Evolutionary conservation across 768 basidiomycete species (phyloP), one percentile per base, ranked within the genome.

Genomic region (Boletus patriciae): DNA sequence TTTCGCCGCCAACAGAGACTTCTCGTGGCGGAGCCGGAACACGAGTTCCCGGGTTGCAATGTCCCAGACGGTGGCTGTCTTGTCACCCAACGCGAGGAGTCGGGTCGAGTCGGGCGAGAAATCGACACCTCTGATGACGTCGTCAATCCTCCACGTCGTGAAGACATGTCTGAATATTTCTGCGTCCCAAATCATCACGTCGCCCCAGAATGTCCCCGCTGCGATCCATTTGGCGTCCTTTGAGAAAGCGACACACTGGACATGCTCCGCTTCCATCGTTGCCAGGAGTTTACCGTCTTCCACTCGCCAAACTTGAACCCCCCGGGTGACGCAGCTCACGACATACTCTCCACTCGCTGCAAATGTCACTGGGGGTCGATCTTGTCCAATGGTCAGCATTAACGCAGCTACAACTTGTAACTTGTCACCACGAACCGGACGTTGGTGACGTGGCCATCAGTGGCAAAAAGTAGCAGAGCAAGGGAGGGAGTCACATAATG

Each of bases 21-120:
- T 25, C 0, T 47, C 31, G 6, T 47, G 38, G 16, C 6, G 19
- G n/a, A 36, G 51, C 0, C 29, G 21, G 21, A 54, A 10, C 0
- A 3, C 29, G 3, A 43, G 43, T 31, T 18, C 16, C 12, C 42
- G 7, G 3, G 51, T 33, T 2, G 33, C 33, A 13, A 34, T 34
- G 33, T 34, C 12, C 33, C 33, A 58, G n/a, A 58, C 18, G 2
- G 23, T 45, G 0, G 36, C 46, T 8, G 31, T 55, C 25, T 21
- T 6, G 4, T 52, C 18, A 3, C 9, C 10, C 6, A 36, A n/a
- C 15, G 29, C 34, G 12, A 53, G 46, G 18, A 58, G 46, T 4
- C 38, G 46, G 0, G 41, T 54, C 25, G 51, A 33, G 52, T 58
- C 52, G 7, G 51, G 52, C 18, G 57, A 53, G 45, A 58, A 54